A percentile compares a stretch with the other conserved stretches of the same genome.
These are phyloP conservation scores for Talaromyces stipitatus DNA, from an alignment of 495 filamentous ascomycete genomes.

Conservation along the genomic window DNA sequence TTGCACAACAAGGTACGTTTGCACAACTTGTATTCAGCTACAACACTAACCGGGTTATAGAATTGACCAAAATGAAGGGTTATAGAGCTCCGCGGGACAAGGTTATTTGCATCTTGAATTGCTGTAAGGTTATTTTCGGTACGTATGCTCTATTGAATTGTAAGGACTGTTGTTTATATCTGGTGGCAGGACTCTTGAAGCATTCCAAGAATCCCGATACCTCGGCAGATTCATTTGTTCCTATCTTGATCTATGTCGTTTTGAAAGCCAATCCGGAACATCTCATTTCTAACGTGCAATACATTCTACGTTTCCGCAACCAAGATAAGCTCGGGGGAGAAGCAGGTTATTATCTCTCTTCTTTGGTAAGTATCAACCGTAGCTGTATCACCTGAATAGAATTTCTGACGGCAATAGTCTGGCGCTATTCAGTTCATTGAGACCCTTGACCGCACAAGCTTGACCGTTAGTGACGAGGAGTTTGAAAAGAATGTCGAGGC, in stretches of 20 bases:
- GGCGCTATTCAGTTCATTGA: slow-evolving; percentile 97
- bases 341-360: slow-evolving; percentile 96
- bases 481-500: slow-evolving; percentile 94
- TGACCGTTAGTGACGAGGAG: slow-evolving; percentile 90
- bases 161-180: background rate
- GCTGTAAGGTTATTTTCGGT: slow-evolving; percentile 99
- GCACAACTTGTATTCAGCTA: background rate
- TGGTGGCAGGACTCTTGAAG: slow-evolving; percentile 63
- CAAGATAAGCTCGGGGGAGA: slow-evolving; percentile 96
- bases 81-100: slow-evolving; percentile 96
- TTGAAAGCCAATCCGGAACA: slow-evolving; percentile 91
- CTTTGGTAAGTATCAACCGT: slow-evolving; percentile 58
- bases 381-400: background rate
- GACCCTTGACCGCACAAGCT: slow-evolving; percentile 82
- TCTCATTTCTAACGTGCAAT: slow-evolving; percentile 95
- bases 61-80: slow-evolving; percentile 88
- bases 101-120: slow-evolving; percentile 96
- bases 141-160: slow-evolving; percentile 12
- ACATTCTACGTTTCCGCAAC: slow-evolving; percentile 92
- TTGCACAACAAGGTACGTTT: slow-evolving; percentile 76
- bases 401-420: slow-evolving; percentile 47
- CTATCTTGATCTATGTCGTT: slow-evolving; percentile 91
- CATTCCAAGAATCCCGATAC: slow-evolving; percentile 82
- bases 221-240: slow-evolving; percentile 93
- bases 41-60: slow-evolving; percentile 26